phyloP scores from a whole-genome alignment of 2,329 filamentous ascomycete species.

The Sordariomycetes sp. region DNA sequence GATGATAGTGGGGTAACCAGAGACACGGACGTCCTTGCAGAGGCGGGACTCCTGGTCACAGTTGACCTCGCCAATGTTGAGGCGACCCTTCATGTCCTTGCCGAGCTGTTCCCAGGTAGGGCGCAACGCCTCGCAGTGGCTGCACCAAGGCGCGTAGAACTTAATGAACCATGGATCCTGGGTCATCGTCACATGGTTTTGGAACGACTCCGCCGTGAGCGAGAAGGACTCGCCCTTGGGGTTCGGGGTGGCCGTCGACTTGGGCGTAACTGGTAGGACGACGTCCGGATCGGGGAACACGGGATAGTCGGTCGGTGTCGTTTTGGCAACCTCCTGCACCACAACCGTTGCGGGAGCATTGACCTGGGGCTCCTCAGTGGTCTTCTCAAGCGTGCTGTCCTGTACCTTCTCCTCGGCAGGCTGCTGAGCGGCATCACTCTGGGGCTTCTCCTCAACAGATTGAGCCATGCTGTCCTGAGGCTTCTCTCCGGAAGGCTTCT shows the following conservation, averaged over 20 bases:
- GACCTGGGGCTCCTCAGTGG: conserved; percentile 8
- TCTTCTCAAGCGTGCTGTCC: no score
- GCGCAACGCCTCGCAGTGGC: conserved; percentile 86
- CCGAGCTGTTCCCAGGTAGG: conserved; percentile 83
- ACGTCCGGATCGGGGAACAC: conserved; percentile 7
- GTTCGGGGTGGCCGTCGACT: conserved; percentile 52
- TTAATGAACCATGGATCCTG: conserved; percentile 97
- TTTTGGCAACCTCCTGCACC: conserved; percentile 10
- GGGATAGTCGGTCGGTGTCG: conserved; percentile 15
- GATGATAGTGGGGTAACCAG: conserved; percentile 75
- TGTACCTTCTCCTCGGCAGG: conserved; percentile 9
- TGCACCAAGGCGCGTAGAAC: conserved; percentile 96
- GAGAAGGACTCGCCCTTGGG: conserved; percentile 60
- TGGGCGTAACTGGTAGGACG: conserved; percentile 26
- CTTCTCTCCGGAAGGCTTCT: background rate
- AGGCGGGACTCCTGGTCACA: conserved; percentile 75
- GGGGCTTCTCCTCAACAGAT: background rate
- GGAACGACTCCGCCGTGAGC: conserved; percentile 75
- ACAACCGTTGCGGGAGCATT: conserved; percentile 8
- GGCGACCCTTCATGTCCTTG: conserved; percentile 76
- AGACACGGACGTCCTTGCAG: conserved; percentile 81
- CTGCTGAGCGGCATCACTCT: conserved; percentile 19
- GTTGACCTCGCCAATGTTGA: conserved; percentile 94
- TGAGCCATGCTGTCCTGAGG: background rate
- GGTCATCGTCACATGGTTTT: conserved; percentile 71